Conservation (phyloP, 208 protist species). For the Naegleria gruberi region DNA sequence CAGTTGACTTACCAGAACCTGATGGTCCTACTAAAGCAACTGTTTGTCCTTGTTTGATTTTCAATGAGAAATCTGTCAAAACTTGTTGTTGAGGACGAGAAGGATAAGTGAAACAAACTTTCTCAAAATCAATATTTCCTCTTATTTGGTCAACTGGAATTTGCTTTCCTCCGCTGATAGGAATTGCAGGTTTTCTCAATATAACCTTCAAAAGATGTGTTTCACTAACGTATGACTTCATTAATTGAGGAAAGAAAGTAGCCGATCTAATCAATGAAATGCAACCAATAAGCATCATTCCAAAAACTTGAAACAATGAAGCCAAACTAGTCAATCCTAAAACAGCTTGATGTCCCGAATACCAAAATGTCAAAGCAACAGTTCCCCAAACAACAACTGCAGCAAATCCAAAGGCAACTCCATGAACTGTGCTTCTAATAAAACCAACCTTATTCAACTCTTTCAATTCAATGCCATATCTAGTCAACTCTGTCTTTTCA, state of each 20-base stretch:
- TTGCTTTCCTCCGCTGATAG: background rate
- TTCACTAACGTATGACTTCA: background rate
- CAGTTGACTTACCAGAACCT: background rate
- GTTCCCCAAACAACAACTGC: background rate
- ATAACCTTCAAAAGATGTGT: background rate
- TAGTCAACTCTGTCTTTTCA: background rate
- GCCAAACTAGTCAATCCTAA: background rate
- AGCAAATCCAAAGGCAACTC: background rate
- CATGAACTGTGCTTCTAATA: background rate
- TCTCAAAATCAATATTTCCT: constrained; percentile 14
- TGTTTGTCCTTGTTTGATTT: constrained; percentile 4
- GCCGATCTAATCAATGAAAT: background rate
- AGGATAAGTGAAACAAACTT: constrained; percentile 17
- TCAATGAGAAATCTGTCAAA: constrained; percentile 7
- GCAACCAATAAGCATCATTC: background rate
- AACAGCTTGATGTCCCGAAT: background rate
- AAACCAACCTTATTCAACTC: background rate
- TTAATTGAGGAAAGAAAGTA: background rate
- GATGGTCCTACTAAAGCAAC: constrained; percentile 11
- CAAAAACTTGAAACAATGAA: background rate
- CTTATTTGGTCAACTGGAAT: background rate
- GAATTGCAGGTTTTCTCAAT: background rate
- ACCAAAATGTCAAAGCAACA: background rate
- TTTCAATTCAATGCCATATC: background rate
- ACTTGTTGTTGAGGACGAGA: background rate